Evolutionary conservation across 495 filamentous ascomycete species (phyloP), one percentile per base, ranked within the genome.

Genomic region (Entonaema liquescens): DNA sequence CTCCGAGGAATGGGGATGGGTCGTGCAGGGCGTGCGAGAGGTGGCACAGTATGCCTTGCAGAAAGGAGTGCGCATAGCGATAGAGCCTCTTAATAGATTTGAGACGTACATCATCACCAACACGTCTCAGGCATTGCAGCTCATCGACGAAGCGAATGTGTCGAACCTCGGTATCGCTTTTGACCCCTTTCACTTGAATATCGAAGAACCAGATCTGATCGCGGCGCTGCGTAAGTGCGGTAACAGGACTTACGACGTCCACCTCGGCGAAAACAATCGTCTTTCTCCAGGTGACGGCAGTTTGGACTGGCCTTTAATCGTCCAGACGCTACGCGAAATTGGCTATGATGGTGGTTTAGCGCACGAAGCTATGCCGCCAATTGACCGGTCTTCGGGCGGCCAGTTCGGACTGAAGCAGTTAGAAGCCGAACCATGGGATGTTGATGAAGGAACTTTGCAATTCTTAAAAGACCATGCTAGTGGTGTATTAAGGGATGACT

Each of bases 1-100:
- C 2, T 28, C 47, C 6, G 52, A 77, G 12, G 75, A 77, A 28
- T 77, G 75, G 75, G 38, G 56, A 62, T 77, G 75, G 73, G 73
- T 68, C 11, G 73, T 77, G n/a, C 57, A 76, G 5, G 73, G 70
- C 5, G 70, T 76, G 12, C 67, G 70, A 42, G 52, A 65, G 28
- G 66, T 77, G 0, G 70, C 73, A 2, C 25, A 55, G 3, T 58
- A 76, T 40, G 73, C 75, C 12, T 49, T 53, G 11, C 35, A 70
- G 33, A 68, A 65, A 23, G 52, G 59, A 3, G 49, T 77, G 23
- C 62, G 64, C 0, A 49, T 77, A 17, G 75, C 69, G 1, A 26
- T 77, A 12, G 75, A 77, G 36, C 75, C 75, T 17, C 64, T 77
- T 23, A 77, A 77, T 54, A 59, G 73, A 25, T 76, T 77, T 54